These are phyloP conservation scores for Trichosporon coremiiforme DNA, from an alignment of 1,284 basidiomycete genomes.

Conservation along the genomic window DNA sequence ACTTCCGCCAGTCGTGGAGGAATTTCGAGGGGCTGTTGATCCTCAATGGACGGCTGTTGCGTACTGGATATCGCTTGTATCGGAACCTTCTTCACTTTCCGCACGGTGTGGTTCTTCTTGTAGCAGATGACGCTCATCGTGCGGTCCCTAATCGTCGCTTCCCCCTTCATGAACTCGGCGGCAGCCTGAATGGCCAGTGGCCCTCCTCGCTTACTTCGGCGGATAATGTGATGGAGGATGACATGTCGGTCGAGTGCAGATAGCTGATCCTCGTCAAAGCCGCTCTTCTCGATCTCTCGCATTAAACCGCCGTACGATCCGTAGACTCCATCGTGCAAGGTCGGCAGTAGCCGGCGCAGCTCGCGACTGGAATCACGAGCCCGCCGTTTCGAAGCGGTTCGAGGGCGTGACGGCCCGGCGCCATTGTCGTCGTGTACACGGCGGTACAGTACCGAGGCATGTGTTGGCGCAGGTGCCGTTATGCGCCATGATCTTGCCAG, in stretches of 20 bases:
- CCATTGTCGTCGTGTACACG: conserved; percentile 11
- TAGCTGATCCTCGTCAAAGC: conserved; percentile 20
- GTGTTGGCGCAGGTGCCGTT: conserved; percentile 17
- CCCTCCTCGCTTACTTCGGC: conserved; percentile 17
- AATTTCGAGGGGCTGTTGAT: conserved; percentile 26
- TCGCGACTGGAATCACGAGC: conserved; percentile 7
- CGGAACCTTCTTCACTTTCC: neutral
- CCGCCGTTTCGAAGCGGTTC: neutral
- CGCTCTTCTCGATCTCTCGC: conserved; percentile 4
- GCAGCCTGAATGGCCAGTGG: neutral
- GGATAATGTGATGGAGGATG: conserved; percentile 41
- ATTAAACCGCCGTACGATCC: neutral
- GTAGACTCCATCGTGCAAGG: neutral
- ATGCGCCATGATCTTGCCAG: conserved; percentile 18
- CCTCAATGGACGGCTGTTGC: conserved; percentile 31
- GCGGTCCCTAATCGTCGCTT: conserved; percentile 12
- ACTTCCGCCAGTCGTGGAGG: conserved; percentile 22
- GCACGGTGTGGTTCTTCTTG: neutral
- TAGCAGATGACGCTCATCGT: conserved; percentile 19
- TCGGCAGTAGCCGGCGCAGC: conserved; percentile 3
- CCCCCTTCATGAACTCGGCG: conserved; percentile 20
- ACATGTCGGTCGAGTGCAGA: conserved; percentile 38
- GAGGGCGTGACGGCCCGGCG: conserved; percentile 9
- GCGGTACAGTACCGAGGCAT: neutral
- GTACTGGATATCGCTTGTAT: neutral